Conservation (phyloP, 352 stramenopile species). For the Phytophthora litchii region DNA sequence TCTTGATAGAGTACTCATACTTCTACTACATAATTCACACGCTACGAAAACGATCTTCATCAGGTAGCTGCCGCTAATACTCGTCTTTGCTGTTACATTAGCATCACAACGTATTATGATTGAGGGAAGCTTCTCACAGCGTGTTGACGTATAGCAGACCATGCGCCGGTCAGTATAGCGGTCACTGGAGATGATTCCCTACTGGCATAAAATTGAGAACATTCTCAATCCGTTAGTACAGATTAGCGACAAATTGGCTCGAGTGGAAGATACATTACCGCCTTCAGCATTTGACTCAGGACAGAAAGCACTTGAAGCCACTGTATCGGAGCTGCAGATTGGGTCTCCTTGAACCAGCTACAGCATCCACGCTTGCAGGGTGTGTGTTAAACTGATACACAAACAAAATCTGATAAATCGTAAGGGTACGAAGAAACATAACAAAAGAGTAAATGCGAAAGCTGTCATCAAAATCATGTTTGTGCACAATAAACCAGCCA, state of each 20-base stretch:
- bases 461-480: not conserved
- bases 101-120: not conserved
- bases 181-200: conserved; percentile 10
- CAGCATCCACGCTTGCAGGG: conserved; percentile 11
- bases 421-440: conserved; percentile 1
- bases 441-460: not conserved
- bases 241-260: too few relatives aligned
- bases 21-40: too few relatives aligned
- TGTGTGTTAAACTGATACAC: conserved; percentile 11
- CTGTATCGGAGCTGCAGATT: too few relatives aligned
- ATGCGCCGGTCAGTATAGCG: conserved; percentile 9
- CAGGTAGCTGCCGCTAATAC: too few relatives aligned
- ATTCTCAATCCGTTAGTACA: conserved; percentile 6
- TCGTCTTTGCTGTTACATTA: conserved; percentile 2
- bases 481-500: not conserved
- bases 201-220: conserved; percentile 12
- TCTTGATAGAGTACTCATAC: not conserved
- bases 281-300: not conserved
- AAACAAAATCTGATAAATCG: conserved; percentile 6
- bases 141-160: conserved; percentile 1
- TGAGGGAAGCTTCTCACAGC: conserved; percentile 2
- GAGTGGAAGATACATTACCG: conserved; percentile 1
- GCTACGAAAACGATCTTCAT: too few relatives aligned
- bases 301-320: not conserved
- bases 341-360: conserved; percentile 1